Conservation (phyloP, 228 moss, liverwort and hornwort species). For the Sphagnum fallax region DNA sequence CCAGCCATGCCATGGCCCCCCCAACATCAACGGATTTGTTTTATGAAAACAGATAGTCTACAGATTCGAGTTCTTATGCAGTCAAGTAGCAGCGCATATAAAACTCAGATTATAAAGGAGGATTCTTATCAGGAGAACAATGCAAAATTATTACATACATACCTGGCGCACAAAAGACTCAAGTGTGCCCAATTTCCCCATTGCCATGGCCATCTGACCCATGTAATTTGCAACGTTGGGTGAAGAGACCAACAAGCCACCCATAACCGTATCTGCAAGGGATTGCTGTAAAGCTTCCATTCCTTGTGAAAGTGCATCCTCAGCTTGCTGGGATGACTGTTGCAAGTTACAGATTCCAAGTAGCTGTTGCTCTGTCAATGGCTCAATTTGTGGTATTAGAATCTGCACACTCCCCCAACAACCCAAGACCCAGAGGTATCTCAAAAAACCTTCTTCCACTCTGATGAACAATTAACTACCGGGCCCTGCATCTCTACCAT, state of each 20-base stretch:
- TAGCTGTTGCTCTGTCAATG: slow-evolving; percentile 93
- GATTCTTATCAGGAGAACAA: too few relatives aligned
- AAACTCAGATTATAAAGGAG: too few relatives aligned
- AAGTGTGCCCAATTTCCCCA: slow-evolving; percentile 87
- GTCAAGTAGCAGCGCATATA: neutral
- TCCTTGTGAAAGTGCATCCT: slow-evolving; percentile 90
- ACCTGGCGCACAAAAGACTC: slow-evolving; percentile 98
- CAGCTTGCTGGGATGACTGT: slow-evolving; percentile 90
- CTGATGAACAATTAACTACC: too few relatives aligned
- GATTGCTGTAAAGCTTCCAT: slow-evolving; percentile 97
- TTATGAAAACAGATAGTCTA: neutral
- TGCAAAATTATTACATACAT: neutral
- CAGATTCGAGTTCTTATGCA: neutral
- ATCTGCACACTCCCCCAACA: slow-evolving; percentile 47
- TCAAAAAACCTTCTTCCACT: neutral
- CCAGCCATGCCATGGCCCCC: neutral
- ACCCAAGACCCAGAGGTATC: neutral
- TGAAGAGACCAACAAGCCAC: slow-evolving; percentile 77
- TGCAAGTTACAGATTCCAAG: slow-evolving; percentile 79
- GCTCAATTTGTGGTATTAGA: slow-evolving; percentile 91
- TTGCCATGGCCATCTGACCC: slow-evolving; percentile 99
- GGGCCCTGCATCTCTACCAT: too few relatives aligned
- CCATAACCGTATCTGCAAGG: slow-evolving; percentile 85
- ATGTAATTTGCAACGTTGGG: slow-evolving; percentile 99
- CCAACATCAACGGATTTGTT: neutral